Base-by-base conservation (phyloP, 352 stramenopile genomes). In the Globisporangium okanoganense region DNA sequence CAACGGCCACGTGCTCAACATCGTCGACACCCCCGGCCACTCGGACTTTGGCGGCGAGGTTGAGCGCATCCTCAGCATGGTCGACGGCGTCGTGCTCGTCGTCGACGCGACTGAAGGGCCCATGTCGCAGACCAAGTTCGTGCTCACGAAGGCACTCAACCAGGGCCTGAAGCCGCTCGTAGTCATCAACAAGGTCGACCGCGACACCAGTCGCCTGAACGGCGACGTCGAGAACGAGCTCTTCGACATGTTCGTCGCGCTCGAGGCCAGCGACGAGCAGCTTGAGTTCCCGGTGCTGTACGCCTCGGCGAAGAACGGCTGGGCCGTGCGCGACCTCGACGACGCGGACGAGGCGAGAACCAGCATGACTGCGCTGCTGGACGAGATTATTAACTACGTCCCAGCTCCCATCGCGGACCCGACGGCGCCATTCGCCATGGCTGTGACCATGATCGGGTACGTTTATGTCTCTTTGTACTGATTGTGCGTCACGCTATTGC, bases 71-170 rank as follows among this genome's bases (percentile, higher is more conserved):
- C 70, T 99, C 27, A 96, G 76, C 62, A 98, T 99, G 85, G 96
- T 99, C 24, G 96, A 99, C 73, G 97, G 96, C 35, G 95, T 99
- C 29, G 92, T 98, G 41, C 80, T 99, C 7, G 90, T 99, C 5
- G 97, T 99, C 8, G 96, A 99, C 75, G 97, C 96, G 5, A 97
- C 86, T 0, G 97, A 99, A 73, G 97, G 97, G 2, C 85, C 86
- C 27, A 99, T 99, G 94, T 96, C 90, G 29, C 97, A 99, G 67
- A 99, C 97, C 55, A 99, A 99, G 72, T 99, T 99, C 67, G 97
- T 99, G 41, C 75, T 99, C n/a, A 95, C 79, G 36, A 97, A 99
- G 70, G 97, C 97, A 38, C 78, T 99, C 22, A 87, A 92, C 53
- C 73, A 87, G 20, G 92, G 92, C 29, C 70, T 99, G 3, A 95